These are phyloP conservation scores for Picochlorum sp. DNA, from an alignment of 139 green algal species.

Conservation along the genomic window DNA sequence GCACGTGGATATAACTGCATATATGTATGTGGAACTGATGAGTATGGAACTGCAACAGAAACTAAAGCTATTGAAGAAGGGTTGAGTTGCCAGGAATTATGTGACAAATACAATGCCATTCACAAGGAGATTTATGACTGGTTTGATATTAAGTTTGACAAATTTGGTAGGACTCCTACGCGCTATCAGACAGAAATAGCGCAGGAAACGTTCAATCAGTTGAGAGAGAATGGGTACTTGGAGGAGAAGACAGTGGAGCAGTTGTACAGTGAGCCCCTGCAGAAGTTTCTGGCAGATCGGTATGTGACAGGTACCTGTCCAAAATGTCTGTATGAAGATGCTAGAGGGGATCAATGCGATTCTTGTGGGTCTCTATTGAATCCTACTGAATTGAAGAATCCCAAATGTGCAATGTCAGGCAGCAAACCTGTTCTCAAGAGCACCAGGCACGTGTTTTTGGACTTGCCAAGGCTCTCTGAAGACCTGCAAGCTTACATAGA, in stretches of 20 bases:
- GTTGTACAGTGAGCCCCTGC: slow-evolving; percentile 70
- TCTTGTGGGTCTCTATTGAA: slow-evolving; percentile 85
- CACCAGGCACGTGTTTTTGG: slow-evolving; percentile 91
- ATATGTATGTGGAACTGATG: slow-evolving; percentile 95
- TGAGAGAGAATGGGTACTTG: slow-evolving; percentile 38
- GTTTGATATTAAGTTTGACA: slow-evolving; percentile 95
- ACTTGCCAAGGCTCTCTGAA: slow-evolving; percentile 74
- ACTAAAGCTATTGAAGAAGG: slow-evolving; percentile 97
- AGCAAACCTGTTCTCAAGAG: slow-evolving; percentile 53
- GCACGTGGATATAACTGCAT: slow-evolving; percentile 80
- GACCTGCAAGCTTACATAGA: slow-evolving; percentile 68
- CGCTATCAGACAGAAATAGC: slow-evolving; percentile 60
- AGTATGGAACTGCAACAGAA: slow-evolving; percentile 97
- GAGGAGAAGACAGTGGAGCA: slow-evolving; percentile 72
- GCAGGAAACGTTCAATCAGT: slow-evolving; percentile 53
- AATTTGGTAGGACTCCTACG: slow-evolving; percentile 88
- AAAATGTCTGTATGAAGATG: slow-evolving; percentile 86
- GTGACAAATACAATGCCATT: slow-evolving; percentile 97
- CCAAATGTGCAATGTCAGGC: slow-evolving; percentile 79
- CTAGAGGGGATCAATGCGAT: slow-evolving; percentile 87
- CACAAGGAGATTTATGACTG: slow-evolving; percentile 90
- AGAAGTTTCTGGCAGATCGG: slow-evolving; percentile 93
- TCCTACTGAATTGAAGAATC: slow-evolving; percentile 86
- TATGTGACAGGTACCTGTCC: slow-evolving; percentile 92
- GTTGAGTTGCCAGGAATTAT: slow-evolving; percentile 81